phyloP scores from a whole-genome alignment of 1,139 yeast genomes.

The Saccharomyces hybrid region DNA sequence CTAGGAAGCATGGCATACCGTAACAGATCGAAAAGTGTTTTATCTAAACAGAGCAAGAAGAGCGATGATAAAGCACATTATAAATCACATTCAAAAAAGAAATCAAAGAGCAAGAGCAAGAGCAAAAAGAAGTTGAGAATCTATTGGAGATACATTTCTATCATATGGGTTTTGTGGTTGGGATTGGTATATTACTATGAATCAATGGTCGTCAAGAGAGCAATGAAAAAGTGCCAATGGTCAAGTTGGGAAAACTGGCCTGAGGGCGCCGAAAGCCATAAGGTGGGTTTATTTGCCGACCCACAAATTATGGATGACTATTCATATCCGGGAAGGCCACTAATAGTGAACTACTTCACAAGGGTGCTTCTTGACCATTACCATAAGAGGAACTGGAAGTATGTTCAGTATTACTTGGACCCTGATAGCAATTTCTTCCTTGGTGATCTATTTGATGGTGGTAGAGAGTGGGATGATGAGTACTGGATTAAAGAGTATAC shows the following conservation, averaged over 20 bases:
- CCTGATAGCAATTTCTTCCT: constrained; percentile 75
- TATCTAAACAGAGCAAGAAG: background rate
- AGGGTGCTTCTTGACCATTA: constrained; percentile 56
- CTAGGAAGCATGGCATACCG: constrained; percentile 8
- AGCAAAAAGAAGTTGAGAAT: constrained; percentile 4
- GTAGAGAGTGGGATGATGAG: constrained; percentile 72
- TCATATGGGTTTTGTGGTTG: constrained; percentile 37
- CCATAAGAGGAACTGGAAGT: constrained; percentile 66
- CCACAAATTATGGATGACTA: constrained; percentile 83
- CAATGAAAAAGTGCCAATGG: constrained; percentile 56
- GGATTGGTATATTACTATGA: constrained; percentile 52
- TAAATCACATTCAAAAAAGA: background rate
- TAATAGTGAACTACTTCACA: constrained; percentile 40
- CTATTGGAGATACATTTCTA: constrained; percentile 22
- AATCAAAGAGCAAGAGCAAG: background rate
- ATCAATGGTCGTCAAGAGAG: constrained; percentile 43
- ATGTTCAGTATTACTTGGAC: constrained; percentile 48
- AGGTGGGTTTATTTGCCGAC: constrained; percentile 75
- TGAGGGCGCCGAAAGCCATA: constrained; percentile 39
- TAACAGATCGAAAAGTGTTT: background rate
- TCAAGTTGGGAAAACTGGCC: constrained; percentile 53
- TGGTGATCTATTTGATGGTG: constrained; percentile 94
- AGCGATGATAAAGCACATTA: background rate
- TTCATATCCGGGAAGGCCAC: constrained; percentile 56
- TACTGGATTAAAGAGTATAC: constrained; percentile 67